phyloP scores from a whole-genome alignment of 2,329 filamentous ascomycete genomes.

The Penicillium griseofulvum region DNA sequence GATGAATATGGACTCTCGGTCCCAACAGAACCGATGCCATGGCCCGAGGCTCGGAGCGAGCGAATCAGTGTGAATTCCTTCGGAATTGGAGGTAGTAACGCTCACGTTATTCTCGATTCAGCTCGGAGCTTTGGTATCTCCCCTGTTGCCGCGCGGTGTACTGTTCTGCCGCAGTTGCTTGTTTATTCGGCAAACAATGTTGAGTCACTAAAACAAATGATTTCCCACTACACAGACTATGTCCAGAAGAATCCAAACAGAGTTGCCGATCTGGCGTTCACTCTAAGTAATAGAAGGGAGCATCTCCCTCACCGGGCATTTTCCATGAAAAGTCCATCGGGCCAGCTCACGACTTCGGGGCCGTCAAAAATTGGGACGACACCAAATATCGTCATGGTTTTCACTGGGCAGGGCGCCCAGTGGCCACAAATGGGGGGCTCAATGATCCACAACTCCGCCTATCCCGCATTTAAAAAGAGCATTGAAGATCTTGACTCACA shows the following conservation, averaged over 20 bases:
- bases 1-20: constrained; percentile 2
- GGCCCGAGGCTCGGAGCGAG: constrained; percentile 6
- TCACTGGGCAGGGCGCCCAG: constrained; percentile 26
- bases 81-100: constrained; percentile 22
- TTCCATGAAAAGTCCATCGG: neutral
- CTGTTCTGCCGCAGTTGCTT: neutral
- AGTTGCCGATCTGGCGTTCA: constrained; percentile 10
- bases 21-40: constrained; percentile 2
- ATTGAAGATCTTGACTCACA: constrained; percentile 4
- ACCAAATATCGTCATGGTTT: constrained; percentile 9
- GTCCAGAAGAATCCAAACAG: neutral
- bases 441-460: neutral
- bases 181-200: constrained; percentile 9
- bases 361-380: neutral
- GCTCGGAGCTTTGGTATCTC: neutral
- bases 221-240: neutral
- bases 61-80: constrained; percentile 18
- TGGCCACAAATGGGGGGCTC: constrained; percentile 21
- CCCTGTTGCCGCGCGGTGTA: neutral
- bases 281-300: constrained; percentile 7
- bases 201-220: neutral
- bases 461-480: neutral
- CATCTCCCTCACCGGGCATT: constrained; percentile 3
- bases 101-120: constrained; percentile 18
- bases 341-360: neutral